These are phyloP conservation scores for Fremontodendron californicum DNA, from an alignment of 345 rosid species.

Conservation along the genomic window DNA sequence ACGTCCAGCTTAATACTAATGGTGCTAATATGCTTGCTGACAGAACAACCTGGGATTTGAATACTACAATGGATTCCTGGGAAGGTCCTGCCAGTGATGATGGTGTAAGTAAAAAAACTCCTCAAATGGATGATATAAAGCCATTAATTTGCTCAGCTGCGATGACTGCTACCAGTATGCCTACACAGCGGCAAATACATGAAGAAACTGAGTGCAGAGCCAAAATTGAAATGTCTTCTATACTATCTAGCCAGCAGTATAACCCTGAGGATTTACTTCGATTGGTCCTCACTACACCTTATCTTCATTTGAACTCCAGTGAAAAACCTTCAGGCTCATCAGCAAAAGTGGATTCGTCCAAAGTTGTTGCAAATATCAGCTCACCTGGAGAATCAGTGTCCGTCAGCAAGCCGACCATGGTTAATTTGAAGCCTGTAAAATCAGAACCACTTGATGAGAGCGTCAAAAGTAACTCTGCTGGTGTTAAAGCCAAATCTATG, in stretches of 20 bases:
- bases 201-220: neutral
- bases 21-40: constrained; percentile 26
- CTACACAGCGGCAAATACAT: constrained; percentile 23
- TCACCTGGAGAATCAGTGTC: constrained; percentile 2
- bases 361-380: neutral
- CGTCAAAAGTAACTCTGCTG: constrained; percentile 23
- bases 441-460: constrained; percentile 55
- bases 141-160: constrained; percentile 23
- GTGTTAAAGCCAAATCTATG: constrained; percentile 14
- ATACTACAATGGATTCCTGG: constrained; percentile 87
- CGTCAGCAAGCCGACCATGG: constrained; percentile 9
- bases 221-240: neutral
- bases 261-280: neutral
- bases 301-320: neutral
- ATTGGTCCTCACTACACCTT: neutral
- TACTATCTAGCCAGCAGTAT: neutral
- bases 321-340: neutral
- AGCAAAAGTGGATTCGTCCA: constrained; percentile 10
- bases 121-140: constrained; percentile 26
- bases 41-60: constrained; percentile 84
- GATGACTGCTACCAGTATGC: constrained; percentile 15
- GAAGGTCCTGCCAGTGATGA: constrained; percentile 40
- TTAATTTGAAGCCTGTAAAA: constrained; percentile 39
- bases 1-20: constrained; percentile 18
- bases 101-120: constrained; percentile 25